A percentile compares a stretch with the other conserved stretches of the same genome.
Evolutionary conservation across 108 stramenopile species (phyloP).

Genomic region (Nannochloropsis gaditana): DNA sequence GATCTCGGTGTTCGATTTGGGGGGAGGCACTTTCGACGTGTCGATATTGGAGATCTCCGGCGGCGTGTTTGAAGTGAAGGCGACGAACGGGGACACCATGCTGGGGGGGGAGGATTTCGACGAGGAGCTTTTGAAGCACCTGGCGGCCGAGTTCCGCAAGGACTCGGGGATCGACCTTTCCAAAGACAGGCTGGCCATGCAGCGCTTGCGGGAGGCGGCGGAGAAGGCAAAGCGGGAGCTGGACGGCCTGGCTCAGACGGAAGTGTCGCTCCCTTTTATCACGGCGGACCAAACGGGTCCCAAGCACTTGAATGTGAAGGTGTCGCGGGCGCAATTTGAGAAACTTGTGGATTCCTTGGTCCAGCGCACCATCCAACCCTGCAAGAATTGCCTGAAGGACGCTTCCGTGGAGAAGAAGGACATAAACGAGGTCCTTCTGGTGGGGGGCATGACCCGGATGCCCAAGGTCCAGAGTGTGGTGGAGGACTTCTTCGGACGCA

Average conservation of each 20-base stretch:
- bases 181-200: conserved; percentile 93
- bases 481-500: conserved; percentile 89
- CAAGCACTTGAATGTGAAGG: conserved; percentile 93
- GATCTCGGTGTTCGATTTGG: conserved; percentile 98
- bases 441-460: conserved; percentile 99
- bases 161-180: conserved; percentile 86
- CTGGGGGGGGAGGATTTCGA: conserved; percentile 99
- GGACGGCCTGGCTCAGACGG: conserved; percentile 97
- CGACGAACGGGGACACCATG: conserved; percentile 99
- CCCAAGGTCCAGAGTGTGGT: conserved; percentile 97
- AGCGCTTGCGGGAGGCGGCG: conserved; percentile 89
- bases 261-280: conserved; percentile 97
- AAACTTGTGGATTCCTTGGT: conserved; percentile 82
- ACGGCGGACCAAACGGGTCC: conserved; percentile 96
- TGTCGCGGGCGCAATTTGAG: conserved; percentile 86
- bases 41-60: conserved; percentile 96
- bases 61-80: conserved; percentile 99
- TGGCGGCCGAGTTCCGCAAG: conserved; percentile 87
- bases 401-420: conserved; percentile 64
- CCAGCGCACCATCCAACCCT: conserved; percentile 87
- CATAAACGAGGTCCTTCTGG: conserved; percentile 95
- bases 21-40: conserved; percentile 98
- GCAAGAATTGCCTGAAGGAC: conserved; percentile 65
- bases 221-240: conserved; percentile 99
- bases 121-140: conserved; percentile 80